Conservation (phyloP, 78 protist species). For the Thecamonas trahens region DNA sequence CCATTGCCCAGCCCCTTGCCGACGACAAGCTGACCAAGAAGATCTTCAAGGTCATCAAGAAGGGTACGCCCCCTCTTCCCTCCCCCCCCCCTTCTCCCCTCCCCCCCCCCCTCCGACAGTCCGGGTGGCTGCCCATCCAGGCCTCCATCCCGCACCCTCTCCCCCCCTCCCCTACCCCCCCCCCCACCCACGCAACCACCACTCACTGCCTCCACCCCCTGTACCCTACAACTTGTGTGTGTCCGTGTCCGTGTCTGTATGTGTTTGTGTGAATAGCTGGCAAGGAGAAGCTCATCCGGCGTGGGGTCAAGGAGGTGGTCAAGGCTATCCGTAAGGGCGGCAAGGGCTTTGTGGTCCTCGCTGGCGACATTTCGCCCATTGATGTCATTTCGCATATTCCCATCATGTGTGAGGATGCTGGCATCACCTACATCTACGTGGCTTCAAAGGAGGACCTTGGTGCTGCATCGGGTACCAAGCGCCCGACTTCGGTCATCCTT, state of each 20-base stretch:
- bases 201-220: not conserved
- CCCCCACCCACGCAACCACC: not conserved
- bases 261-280: conserved; percentile 19
- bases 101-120: not conserved
- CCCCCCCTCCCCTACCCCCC: too few relatives aligned
- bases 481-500: conserved; percentile 80
- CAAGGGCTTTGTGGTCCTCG: conserved; percentile 64
- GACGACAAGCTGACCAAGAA: conserved; percentile 62
- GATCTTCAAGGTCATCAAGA: conserved; percentile 69
- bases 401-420: conserved; percentile 75
- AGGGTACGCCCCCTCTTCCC: not conserved
- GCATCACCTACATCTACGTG: conserved; percentile 79
- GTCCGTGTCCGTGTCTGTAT: not conserved
- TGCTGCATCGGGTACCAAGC: conserved; percentile 79
- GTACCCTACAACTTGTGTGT: not conserved
- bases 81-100: not conserved
- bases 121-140: not conserved
- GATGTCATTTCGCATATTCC: conserved; percentile 95
- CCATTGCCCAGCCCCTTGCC: conserved; percentile 87
- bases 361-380: conserved; percentile 93
- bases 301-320: conserved; percentile 92
- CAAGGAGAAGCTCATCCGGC: conserved; percentile 50
- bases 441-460: conserved; percentile 87
- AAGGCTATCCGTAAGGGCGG: conserved; percentile 70
- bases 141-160: not conserved